Percentiles rank a stretch among this genome's conserved stretches.
These are phyloP conservation scores for Priceomyces fermenticarens DNA, from an alignment of 805 yeast species.

Conservation along the genomic window DNA sequence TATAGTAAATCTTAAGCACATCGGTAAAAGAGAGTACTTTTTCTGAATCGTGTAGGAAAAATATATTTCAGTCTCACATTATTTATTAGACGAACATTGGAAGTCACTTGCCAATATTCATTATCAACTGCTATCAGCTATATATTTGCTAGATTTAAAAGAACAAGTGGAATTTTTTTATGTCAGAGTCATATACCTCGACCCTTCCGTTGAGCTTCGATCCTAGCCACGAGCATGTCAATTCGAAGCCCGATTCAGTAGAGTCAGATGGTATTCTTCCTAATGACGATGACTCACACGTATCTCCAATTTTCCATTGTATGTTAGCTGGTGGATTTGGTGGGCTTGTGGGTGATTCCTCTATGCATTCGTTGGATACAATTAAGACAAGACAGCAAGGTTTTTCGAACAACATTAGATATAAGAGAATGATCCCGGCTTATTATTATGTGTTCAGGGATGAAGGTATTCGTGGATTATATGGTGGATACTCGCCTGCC, in stretches of 20 bases:
- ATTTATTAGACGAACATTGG: too few relatives aligned
- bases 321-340: constrained; percentile 93
- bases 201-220: constrained; percentile 35
- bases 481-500: constrained; percentile 92
- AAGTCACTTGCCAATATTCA: too few relatives aligned
- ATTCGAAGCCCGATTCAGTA: constrained; percentile 4
- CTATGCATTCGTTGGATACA: constrained; percentile 95
- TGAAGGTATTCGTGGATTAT: constrained; percentile 88
- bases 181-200: constrained; percentile 26
- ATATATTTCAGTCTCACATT: too few relatives aligned
- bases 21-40: too few relatives aligned
- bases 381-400: constrained; percentile 98
- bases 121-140: too few relatives aligned
- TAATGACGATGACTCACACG: constrained; percentile 5
- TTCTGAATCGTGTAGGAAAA: too few relatives aligned
- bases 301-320: constrained; percentile 53
- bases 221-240: constrained; percentile 19
- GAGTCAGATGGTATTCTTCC: constrained; percentile 1
- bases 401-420: constrained; percentile 65
- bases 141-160: neutral
- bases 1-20: too few relatives aligned
- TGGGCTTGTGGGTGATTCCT: constrained; percentile 86
- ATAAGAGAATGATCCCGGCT: constrained; percentile 73
- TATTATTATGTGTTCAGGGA: constrained; percentile 70
- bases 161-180: constrained; percentile 5